Percentiles rank a stretch among this genome's conserved stretches.
phyloP scores from a whole-genome alignment of 176 grass and related monocot species.

The Urochloa ruziziensis region DNA sequence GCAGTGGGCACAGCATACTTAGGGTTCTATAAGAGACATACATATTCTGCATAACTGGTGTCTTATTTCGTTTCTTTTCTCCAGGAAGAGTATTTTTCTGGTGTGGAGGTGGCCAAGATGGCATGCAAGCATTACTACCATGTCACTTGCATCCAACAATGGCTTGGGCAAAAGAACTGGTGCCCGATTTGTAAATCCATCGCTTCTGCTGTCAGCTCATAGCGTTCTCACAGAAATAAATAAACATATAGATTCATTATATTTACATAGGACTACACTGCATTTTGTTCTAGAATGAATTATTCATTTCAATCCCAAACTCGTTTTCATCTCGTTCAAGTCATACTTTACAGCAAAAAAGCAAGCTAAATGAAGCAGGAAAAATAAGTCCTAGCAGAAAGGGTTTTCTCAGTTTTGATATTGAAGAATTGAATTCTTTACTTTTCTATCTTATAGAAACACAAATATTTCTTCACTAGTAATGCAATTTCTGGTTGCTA shows the following conservation, averaged over 20 bases:
- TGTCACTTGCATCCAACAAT: constrained; percentile 63
- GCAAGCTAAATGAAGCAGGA: not conserved
- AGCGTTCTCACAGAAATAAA: not conserved
- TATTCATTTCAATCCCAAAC: not conserved
- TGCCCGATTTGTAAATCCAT: constrained; percentile 74
- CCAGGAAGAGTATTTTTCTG: constrained; percentile 65
- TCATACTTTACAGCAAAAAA: not conserved
- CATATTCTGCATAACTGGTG: not conserved
- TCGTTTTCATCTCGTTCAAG: not conserved
- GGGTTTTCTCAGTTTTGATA: constrained; percentile 6
- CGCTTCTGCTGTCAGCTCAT: constrained; percentile 18
- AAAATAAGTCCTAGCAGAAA: constrained; percentile 21
- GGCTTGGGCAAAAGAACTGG: constrained; percentile 84
- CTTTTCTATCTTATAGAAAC: not conserved
- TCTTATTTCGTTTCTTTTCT: not conserved
- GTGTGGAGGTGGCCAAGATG: constrained; percentile 51
- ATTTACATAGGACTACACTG: not conserved
- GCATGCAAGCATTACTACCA: constrained; percentile 70
- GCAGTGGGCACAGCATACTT: not conserved
- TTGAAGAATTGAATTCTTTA: not conserved
- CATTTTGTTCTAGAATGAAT: not conserved
- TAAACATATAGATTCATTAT: not conserved
- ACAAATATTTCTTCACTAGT: not conserved
- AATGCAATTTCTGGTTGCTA: not conserved
- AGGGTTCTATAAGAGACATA: not conserved